Base-by-base conservation (phyloP, 371 early-diverging fungal species). In the Fennellomyces sp. region DNA sequence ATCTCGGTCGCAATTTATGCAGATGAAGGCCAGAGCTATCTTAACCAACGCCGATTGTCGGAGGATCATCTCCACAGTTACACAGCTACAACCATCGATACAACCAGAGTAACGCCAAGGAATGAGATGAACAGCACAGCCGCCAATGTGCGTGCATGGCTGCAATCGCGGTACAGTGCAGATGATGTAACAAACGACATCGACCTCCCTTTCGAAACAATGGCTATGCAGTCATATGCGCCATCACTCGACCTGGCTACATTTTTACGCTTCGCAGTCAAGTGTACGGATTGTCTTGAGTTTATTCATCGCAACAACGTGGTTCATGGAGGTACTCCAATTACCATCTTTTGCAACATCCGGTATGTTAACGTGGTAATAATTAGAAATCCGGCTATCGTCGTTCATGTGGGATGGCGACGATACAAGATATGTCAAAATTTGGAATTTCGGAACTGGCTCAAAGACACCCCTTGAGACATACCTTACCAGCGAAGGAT, bases 221-320 rank as follows among this genome's bases (percentile, higher is more conserved):
- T 78, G 54, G 54, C 48, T 3, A 51, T 54, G 25, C 38, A 25
- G 1, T 27, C 30, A 38, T 48, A 28, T 26, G 25, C 58, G 19
- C 30, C 52, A 7, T 17, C 28, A 1, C 72, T 65, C 48, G 80
- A 79, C 47, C 60, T 79, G 30, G 60, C 69, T 23, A 79, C 79
- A 0, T 79, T 79, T 52, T 49, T 79, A 8, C 68, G 71, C 2
- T 76, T 79, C 48, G 80, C 80, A n/a, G 76, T 76, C 41, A 73
- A 73, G 48, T 73, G 74, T 39, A 71, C 70, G 36, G 76, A 79
- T 28, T 66, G 72, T 51, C 42, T 79, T 0, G 80, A 79, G 47
- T 79, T 76, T 17, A 74, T 79, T 21, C 80, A 79, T 60, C n/a
- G n/a, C n/a, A n/a, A n/a, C n/a, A n/a, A 38, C 71, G 68, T 31